Evolutionary conservation across 176 grass and related monocot species (phyloP), one percentile per base, ranked within the genome.

Genomic region (Ensete ventricosum): DNA sequence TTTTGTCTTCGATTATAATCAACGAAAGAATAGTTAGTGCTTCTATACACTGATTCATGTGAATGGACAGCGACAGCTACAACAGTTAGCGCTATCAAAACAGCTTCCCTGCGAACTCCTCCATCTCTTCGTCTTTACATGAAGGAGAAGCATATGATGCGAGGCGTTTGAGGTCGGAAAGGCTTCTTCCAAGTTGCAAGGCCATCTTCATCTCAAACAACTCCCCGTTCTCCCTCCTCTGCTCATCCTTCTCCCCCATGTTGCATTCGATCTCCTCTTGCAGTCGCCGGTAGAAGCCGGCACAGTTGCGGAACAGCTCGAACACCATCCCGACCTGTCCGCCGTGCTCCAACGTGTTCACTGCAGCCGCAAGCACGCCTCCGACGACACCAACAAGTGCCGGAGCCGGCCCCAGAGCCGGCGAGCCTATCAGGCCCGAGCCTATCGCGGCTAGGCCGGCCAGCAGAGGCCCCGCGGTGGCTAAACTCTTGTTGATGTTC

Each of bases 291-390:
- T 75, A 80, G 57, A 76, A 67, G 13, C 83, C 77, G 14, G 83
- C 59, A 60, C 77, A 80, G 67, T 85, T 80, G 43, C 83, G 78
- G 66, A 71, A 67, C 25, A 84, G 72, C 62, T 84, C 77, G 73
- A 84, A 84, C 7, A 79, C 65, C 82, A 84, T 84, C 24, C 82
- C 82, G 23, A 84, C 52, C 19, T 84, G 82, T 50, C 76, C 76
- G 24, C 82, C 82, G 76, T 84, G 82, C 67, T 78, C 82, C 12
- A 79, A 79, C 6, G 76, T 58, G 76, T 84, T 84, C 17, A 54
- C 20, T 50, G 74, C 16, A 19, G 72, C 71, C 13, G 79, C 77
- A n/a, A 80, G 51, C 8, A 73, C 72, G 1, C 82, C 82, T 52
- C 82, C 82, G 17, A 79, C 77, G 1, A 79, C 54, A n/a, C 71